A percentile compares a stretch with the other conserved stretches of the same genome.
Conservation (phyloP, 2,329 filamentous ascomycete genomes). For the Phialophora tarda region DNA sequence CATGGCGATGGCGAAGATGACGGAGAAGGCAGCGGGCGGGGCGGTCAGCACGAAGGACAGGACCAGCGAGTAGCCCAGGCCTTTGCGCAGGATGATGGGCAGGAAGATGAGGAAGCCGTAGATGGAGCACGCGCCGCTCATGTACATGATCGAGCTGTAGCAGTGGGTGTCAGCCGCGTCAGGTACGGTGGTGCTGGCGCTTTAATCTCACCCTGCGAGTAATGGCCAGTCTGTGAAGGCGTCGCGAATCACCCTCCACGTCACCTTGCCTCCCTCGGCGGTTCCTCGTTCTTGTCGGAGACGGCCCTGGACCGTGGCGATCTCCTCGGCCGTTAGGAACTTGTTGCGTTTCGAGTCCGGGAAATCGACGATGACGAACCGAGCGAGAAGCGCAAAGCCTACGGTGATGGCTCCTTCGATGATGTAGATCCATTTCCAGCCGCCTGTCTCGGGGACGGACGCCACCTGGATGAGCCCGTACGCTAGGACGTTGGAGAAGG, state of each 20-base stretch:
- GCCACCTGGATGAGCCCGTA: slow-evolving; percentile 23
- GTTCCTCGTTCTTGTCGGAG: slow-evolving; percentile 68
- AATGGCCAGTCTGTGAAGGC: slow-evolving; percentile 49
- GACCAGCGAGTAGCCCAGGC: slow-evolving; percentile 46
- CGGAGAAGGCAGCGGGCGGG: slow-evolving; percentile 39
- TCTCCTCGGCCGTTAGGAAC: slow-evolving; percentile 64
- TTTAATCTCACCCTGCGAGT: slow-evolving; percentile 57
- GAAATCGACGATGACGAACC: slow-evolving; percentile 53
- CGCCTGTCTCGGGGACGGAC: slow-evolving; percentile 44
- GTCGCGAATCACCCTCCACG: slow-evolving; percentile 41
- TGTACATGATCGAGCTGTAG: slow-evolving; percentile 6
- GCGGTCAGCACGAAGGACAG: slow-evolving; percentile 45
- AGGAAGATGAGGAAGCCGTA: slow-evolving; percentile 69
- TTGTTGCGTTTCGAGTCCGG: slow-evolving; percentile 64
- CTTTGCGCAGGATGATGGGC: slow-evolving; percentile 46
- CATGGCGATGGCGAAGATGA: slow-evolving; percentile 9
- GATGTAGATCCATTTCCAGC: slow-evolving; percentile 82
- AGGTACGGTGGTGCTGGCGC: slow-evolving; percentile 38
- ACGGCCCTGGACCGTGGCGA: slow-evolving; percentile 59
- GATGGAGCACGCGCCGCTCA: slow-evolving; percentile 59
- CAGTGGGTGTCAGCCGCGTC: background rate
- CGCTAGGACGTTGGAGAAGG: slow-evolving; percentile 22
- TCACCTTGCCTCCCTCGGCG: slow-evolving; percentile 57
- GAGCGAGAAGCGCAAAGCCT: slow-evolving; percentile 1
- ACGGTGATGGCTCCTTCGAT: slow-evolving; percentile 55